Evolutionary conservation across 2,329 filamentous ascomycete species (phyloP), one percentile per base, ranked within the genome.

Genomic region (Beauveria bassiana): DNA sequence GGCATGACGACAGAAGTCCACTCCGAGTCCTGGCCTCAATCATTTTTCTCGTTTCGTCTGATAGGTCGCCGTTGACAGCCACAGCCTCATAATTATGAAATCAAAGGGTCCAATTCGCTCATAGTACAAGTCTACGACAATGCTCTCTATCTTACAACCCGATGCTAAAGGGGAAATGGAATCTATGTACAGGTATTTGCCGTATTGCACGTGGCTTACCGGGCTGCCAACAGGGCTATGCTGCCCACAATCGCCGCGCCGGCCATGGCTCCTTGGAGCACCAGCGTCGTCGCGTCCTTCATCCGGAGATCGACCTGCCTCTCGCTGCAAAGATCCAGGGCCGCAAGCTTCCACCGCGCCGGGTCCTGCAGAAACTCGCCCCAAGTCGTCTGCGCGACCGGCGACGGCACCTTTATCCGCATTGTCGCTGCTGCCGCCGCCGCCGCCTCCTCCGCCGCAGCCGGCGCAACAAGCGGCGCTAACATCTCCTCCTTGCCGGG

Each of bases 211-310:
- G 28, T 3, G 5, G 50, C 10, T 45, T 31, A 52, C 5, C 79
- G 73, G 53, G 79, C 70, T 24, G 82, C 65, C 49, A 84, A 68
- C 47, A 86, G 65, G 5, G 79, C 78, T 58, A 88, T 67, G 45
- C 83, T 72, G 42, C 81, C 82, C 58, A 81, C 82, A 18, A 89
- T 66, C 0, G 81, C 79, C 12, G 86, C 88, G n/a, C 89, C 89
- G 0, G 84, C 81, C 31, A 84, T 79, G 8, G 83, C 85, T 60
- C 88, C 83, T 73, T 92, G 84, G 42, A 91, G 74, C 54, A 83
- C 86, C 66, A 90, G 76, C n/a, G 87, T 73, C 2, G 89, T 90
- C 38, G 88, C 75, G 68, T 93, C 89, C 58, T 84, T 81, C 78
- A 90, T 89, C 49, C 83, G 82, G 64, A 91, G 68, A 54, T 81